Evolutionary conservation across 2,329 filamentous ascomycete genomes (phyloP).

Genomic region (Talaromyces atroroseus): DNA sequence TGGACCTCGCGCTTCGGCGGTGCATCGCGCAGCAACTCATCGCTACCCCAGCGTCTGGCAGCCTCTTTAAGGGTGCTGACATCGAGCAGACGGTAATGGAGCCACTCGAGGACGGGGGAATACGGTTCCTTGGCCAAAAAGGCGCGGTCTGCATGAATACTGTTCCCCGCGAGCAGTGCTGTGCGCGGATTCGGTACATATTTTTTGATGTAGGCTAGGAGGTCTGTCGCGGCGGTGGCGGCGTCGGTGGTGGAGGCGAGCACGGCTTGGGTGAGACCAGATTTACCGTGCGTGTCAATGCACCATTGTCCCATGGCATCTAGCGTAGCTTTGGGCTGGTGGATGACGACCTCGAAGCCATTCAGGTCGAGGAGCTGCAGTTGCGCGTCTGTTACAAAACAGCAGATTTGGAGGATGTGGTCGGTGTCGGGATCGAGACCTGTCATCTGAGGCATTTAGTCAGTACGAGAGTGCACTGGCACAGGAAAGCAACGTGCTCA

Average conservation of each 20-base stretch:
- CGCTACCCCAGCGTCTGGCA: slow-evolving; percentile 69
- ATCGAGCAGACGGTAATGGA: slow-evolving; percentile 88
- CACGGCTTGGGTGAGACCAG: slow-evolving; percentile 75
- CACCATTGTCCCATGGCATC: slow-evolving; percentile 88
- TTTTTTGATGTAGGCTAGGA: slow-evolving; percentile 72
- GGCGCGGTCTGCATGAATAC: slow-evolving; percentile 79
- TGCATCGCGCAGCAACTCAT: slow-evolving; percentile 54
- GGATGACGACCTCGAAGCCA: slow-evolving; percentile 76
- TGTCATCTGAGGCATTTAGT: slow-evolving; percentile 65
- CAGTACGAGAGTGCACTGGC: no score
- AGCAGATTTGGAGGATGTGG: slow-evolving; percentile 85
- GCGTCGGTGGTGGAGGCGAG: slow-evolving; percentile 67
- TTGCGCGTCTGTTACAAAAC: slow-evolving; percentile 78
- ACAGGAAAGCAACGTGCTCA: not conserved
- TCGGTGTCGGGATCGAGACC: slow-evolving; percentile 73
- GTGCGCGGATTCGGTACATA: slow-evolving; percentile 61
- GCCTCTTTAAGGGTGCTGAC: slow-evolving; percentile 92
- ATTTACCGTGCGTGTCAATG: slow-evolving; percentile 67
- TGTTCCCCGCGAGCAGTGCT: slow-evolving; percentile 83
- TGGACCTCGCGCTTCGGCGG: slow-evolving; percentile 73
- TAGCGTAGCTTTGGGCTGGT: slow-evolving; percentile 65
- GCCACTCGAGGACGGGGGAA: slow-evolving; percentile 62
- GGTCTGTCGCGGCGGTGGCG: slow-evolving; percentile 62
- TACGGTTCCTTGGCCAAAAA: slow-evolving; percentile 76
- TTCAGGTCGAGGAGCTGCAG: slow-evolving; percentile 68